Base-by-base conservation (phyloP, 2,329 filamentous ascomycete species). In the Botrytis fragariae region DNA sequence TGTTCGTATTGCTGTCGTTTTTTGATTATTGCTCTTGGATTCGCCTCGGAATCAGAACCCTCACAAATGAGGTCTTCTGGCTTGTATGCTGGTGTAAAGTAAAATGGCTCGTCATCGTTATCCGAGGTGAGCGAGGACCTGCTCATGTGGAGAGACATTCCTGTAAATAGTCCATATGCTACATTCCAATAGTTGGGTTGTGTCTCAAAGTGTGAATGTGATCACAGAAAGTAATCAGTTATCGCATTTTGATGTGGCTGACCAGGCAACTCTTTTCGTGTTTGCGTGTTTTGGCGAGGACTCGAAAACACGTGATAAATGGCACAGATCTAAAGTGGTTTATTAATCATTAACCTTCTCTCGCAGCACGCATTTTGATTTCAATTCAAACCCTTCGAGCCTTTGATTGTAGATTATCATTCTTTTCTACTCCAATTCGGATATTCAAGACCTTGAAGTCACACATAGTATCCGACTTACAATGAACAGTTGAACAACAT, bases 31-130 rank as follows among this genome's bases (percentile, higher is more conserved):
- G 86, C 81, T 32, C 79, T 80, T 20, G 85, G 81, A 75, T 88
- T 88, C 72, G 87, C 79, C 48, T 89, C 87, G 65, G 89, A 83
- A 63, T 92, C 89, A 10, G 87, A 88, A n/a, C 88, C 86, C 12
- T 85, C 82, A 74, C 84, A 87, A 25, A 90, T 81, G 20, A 88
- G 81, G 59, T 89, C 88, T 71, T 85, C 81, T 3, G 83, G 78
- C 29, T 76, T 69, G 61, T 82, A 82, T 14, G 79, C 80, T 2
- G 84, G 81, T 69, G 87, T 84, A 78, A 84, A 87, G 76, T 89
- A 86, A 42, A 88, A 78, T 12, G 85, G 82, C 74, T 85, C 83
- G 45, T 77, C 73, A 39, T 76, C 69, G 37, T 76, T 72, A 54
- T 72, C 62, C 10, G 51, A 59, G 32, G n/a, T 45, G 51, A n/a